Evolutionary conservation across 208 protist species (phyloP).

Genomic region (Trypanosoma boissoni): DNA sequence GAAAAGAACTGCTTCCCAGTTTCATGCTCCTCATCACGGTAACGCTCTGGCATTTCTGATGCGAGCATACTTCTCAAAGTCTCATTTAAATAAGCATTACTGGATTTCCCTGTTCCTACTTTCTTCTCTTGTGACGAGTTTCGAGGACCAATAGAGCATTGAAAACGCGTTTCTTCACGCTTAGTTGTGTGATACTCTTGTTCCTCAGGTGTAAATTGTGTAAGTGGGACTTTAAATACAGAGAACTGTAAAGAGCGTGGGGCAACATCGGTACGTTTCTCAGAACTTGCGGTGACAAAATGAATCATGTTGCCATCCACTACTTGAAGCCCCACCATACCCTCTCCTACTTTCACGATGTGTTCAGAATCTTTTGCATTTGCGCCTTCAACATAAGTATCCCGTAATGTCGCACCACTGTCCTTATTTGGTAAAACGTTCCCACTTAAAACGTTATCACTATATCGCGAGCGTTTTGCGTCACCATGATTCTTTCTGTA

Average conservation of each 20-base stretch:
- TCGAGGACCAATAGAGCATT: neutral
- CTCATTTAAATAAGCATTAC: constrained; percentile 18
- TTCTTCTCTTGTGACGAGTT: neutral
- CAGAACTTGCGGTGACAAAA: constrained; percentile 28
- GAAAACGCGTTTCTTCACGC: constrained; percentile 52
- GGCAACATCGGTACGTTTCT: constrained; percentile 2
- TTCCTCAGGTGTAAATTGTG: constrained; percentile 42
- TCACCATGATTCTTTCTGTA: constrained; percentile 32
- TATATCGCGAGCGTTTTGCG: constrained; percentile 1
- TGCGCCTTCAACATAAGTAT: too few relatives aligned
- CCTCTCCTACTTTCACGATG: constrained; percentile 16
- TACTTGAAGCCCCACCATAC: constrained; percentile 40
- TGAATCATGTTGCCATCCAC: constrained; percentile 52
- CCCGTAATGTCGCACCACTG: too few relatives aligned
- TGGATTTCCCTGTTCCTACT: neutral
- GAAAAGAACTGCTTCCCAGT: constrained; percentile 39
- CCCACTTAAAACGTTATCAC: neutral
- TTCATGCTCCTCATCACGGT: constrained; percentile 32
- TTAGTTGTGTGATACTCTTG: constrained; percentile 59
- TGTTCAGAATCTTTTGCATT: too few relatives aligned
- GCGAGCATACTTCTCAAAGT: constrained; percentile 29
- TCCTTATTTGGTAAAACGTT: neutral
- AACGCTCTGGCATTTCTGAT: constrained; percentile 28
- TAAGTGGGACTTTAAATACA: constrained; percentile 66
- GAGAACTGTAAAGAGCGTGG: constrained; percentile 48